These are phyloP conservation scores for Dactylis glomerata DNA, from an alignment of 176 grass and related monocot species.

Conservation along the genomic window DNA sequence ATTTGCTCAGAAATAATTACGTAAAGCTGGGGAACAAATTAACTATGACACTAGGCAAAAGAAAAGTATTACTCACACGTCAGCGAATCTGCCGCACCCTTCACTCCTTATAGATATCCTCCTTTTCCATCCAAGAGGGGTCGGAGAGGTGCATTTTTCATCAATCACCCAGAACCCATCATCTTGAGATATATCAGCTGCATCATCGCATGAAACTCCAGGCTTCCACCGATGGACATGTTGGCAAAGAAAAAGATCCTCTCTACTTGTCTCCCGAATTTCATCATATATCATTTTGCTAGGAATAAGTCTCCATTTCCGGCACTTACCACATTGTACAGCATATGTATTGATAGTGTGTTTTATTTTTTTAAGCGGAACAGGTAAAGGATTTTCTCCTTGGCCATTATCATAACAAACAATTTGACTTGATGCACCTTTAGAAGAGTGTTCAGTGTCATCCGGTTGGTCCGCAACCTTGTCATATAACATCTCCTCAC, in stretches of 20 bases:
- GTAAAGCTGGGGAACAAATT: neutral
- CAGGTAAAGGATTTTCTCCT: neutral
- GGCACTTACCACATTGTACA: slow-evolving; percentile 59
- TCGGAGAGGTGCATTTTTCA: slow-evolving; percentile 37
- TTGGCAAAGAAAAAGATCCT: slow-evolving; percentile 50
- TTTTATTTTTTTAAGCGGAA: slow-evolving; percentile 4
- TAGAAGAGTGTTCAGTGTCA: neutral
- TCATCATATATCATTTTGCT: slow-evolving; percentile 70
- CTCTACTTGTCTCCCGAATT: slow-evolving; percentile 38
- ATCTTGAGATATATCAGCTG: slow-evolving; percentile 59
- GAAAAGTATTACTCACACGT: slow-evolving; percentile 47
- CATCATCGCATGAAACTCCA: slow-evolving; percentile 51
- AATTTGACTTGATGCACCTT: neutral
- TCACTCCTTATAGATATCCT: slow-evolving; percentile 52
- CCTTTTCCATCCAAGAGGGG: slow-evolving; percentile 63
- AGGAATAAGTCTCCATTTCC: slow-evolving; percentile 64
- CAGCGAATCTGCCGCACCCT: slow-evolving; percentile 54
- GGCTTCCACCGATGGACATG: slow-evolving; percentile 54
- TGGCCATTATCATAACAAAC: neutral
- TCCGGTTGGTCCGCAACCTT: slow-evolving; percentile 10
- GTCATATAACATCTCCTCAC: neutral
- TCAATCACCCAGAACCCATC: slow-evolving; percentile 64
- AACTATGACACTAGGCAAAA: neutral
- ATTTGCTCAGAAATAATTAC: neutral
- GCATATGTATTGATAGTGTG: slow-evolving; percentile 38